Evolutionary conservation across 768 basidiomycete species (phyloP), one percentile per base, ranked within the genome.

Genomic region (Phanerochaete carnosa): DNA sequence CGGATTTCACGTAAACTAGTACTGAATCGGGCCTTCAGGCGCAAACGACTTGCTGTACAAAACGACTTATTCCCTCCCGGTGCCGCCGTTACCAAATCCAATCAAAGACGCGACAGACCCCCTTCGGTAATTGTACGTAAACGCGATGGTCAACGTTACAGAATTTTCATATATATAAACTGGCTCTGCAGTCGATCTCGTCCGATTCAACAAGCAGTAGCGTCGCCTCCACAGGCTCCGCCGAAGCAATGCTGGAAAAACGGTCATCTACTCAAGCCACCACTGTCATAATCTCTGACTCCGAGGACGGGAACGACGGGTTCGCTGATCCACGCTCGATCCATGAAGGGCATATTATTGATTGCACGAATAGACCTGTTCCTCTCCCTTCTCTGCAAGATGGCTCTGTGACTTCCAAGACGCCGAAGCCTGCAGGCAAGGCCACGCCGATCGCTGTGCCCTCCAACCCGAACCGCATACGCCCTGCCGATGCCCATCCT

Each of bases 271-370:
- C 46, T 45, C 56, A 43, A 23, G 26, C 53, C 11, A 54, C 58
- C 2, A 60, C 68, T 0, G 62, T 67, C 12, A 63, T 68, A 8
- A 62, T 69, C 0, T 69, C 68, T 0, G 70, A 71, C 22, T 66
- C 65, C 3, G 71, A 66, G 51, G 67, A 69, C 57, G 71, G 67
- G 12, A 37, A 59, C 0, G 39, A 30, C 39, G 4, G 39, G 8
- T 43, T 12, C 4, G 19, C 39, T 12, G 16, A 19, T 7, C 33
- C 33, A 7, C 15, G 33, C 33, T 35, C 33, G 33, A 7, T 15
- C 33, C 15, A 7, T 35, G 33, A n/a, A n/a, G n/a, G 33, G 33
- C 33, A 7, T 35, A 7, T 35, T 15, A 7, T 35, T 35, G 33
- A 35, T 15, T 35, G n/a, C 15, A 15, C 15, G 33, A 35, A 35